Conservation (phyloP, 768 basidiomycete species). For the Boletus bicolor region DNA sequence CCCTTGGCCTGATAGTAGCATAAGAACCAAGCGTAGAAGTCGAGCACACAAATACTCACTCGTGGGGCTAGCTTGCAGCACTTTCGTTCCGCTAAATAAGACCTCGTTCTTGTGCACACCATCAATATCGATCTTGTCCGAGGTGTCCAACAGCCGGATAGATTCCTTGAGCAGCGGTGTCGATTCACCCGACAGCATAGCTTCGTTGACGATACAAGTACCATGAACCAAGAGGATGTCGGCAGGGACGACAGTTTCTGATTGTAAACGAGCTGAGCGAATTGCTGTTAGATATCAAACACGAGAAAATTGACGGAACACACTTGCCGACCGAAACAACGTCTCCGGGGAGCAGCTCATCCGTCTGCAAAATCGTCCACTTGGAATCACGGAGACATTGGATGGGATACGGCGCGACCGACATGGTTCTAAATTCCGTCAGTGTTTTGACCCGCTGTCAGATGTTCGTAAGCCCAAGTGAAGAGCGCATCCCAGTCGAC, state of each 20-base stretch:
- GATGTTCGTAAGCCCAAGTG: neutral
- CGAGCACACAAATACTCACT: constrained; percentile 30
- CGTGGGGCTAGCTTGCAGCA: constrained; percentile 68
- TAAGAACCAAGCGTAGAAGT: neutral
- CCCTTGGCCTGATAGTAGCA: constrained; percentile 23
- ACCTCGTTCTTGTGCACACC: constrained; percentile 83
- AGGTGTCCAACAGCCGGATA: constrained; percentile 74
- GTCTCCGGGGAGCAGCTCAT: constrained; percentile 89
- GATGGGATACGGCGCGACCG: constrained; percentile 86
- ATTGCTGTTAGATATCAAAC: neutral
- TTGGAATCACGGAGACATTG: constrained; percentile 73
- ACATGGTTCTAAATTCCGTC: constrained; percentile 96
- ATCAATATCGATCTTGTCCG: constrained; percentile 81
- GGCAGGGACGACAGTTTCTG: constrained; percentile 88
- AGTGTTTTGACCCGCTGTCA: constrained; percentile 84
- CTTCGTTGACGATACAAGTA: constrained; percentile 96
- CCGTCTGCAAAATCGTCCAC: constrained; percentile 81
- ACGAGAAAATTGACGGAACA: neutral
- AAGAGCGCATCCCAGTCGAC: constrained; percentile 18
- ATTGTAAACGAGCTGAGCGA: constrained; percentile 54
- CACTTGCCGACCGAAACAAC: constrained; percentile 74
- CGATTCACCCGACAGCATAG: constrained; percentile 98
- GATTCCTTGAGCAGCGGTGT: constrained; percentile 97
- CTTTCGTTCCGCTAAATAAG: constrained; percentile 96
- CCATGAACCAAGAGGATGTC: constrained; percentile 92